Evolutionary conservation across 2,329 filamentous ascomycete genomes (phyloP), one percentile per base, ranked within the genome.

Genomic region (Dothideomycetes sp.): DNA sequence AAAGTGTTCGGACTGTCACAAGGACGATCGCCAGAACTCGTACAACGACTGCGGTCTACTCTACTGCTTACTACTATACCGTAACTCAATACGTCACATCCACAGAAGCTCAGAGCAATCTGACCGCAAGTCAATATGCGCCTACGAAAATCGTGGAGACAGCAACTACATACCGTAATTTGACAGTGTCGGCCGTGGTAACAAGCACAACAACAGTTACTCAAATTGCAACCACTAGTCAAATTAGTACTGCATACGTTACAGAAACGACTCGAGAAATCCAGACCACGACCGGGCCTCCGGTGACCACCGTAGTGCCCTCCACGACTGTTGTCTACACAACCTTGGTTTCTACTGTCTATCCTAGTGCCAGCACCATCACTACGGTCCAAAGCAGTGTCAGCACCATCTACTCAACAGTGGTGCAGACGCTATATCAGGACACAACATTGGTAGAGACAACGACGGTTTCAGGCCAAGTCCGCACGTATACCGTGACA

Each of bases 311-410:
- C 20, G 19, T 25, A 4, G 22, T 40, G n/a, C 12, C 9, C 17
- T 13, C 22, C 2, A 40, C 36, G 4, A 32, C n/a, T n/a, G n/a
- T n/a, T n/a, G n/a, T n/a, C n/a, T n/a, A n/a, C n/a, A n/a, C n/a
- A n/a, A n/a, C n/a, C n/a, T n/a, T 32, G 5, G 11, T 20, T 2
- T 25, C 36, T 3, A 40, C 29, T 3, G 16, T 40, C 2, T 40
- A 40, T 40, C 29, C 36, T 4, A 10, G 7, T 4, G n/a, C 36
- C 9, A 40, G 36, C 22, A 40, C 36, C 5, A 32, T 32, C 13
- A 15, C 28, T 1, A 40, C 29, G 28, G 4, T 19, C 27, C 3
- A 16, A n/a, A n/a, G n/a, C n/a, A n/a, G n/a, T n/a, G n/a, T 40
- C 5, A 24, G 28, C 11, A 40, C 36, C 5, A 2, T 40, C 1